Base-by-base conservation (phyloP, 352 stramenopile genomes). In the Phytophthora sp. region DNA sequence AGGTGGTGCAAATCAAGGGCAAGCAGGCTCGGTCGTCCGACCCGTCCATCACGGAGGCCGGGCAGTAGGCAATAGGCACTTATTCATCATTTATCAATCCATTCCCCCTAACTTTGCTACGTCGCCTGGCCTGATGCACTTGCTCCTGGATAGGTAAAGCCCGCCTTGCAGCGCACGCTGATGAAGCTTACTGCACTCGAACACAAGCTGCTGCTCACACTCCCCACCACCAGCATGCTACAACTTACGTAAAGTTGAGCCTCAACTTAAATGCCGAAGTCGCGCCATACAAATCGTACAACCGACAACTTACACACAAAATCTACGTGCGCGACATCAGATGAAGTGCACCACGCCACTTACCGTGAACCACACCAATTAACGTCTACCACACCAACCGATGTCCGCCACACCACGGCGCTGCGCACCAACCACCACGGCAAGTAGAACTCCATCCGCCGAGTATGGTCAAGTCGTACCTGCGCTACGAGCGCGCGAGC, bases 391-490 rank as follows among this genome's bases (percentile, higher is more conserved):
- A 18, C 34, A 41, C 34, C 15, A 41, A n/a, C n/a, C n/a, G n/a
- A n/a, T n/a, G n/a, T 27, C 37, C 17, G 5, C 37, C 37, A 44
- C n/a, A 23, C 37, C 6, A 18, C n/a, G 17, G 17, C 18, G 20
- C 23, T 20, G 20, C 23, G 21, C 45, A 55, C 43, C 32, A 45
- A 49, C 30, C 24, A 49, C 28, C 23, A 3, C 4, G 23, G 18
- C 18, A 28, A 13, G 27, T 41, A 35, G 53, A 32, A 5, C 17
- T 20, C 18, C 8, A 51, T 12, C 18, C 17, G 26, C 17, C 15
- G 20, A 45, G 12, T 54, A 92, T 91, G 80, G 91, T 96, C 80
- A 97, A 98, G 85, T 97, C 87, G 53, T 98, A 98, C 66, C 76
- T 98, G 63, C 90, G 94, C 54, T 98, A 98, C 62, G 84, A 94